Evolutionary conservation across 345 rosid species (phyloP).

Genomic region (Ricinus communis): DNA sequence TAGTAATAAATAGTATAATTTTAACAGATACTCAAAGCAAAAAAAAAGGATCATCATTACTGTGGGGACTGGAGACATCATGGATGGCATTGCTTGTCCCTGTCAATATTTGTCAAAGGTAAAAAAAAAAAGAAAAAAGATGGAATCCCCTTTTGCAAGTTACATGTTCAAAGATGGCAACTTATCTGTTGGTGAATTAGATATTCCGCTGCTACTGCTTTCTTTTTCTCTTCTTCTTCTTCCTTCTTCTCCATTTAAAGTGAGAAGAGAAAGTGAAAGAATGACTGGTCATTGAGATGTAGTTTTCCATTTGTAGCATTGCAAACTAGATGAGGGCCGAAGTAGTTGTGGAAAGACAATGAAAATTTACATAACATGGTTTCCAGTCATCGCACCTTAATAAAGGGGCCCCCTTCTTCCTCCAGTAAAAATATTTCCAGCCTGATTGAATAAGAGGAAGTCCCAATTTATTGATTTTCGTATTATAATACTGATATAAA

Average conservation of each 20-base stretch:
- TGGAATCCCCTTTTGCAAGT: conserved; percentile 6
- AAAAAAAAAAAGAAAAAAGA: background rate
- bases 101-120: background rate
- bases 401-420: too few species aligned
- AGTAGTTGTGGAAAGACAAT: background rate
- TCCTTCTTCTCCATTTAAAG: background rate
- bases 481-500: too few species aligned
- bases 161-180: background rate
- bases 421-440: too few species aligned
- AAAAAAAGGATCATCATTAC: too few species aligned
- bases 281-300: conserved; percentile 5
- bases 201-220: background rate
- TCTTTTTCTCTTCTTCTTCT: background rate
- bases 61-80: too few species aligned
- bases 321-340: background rate
- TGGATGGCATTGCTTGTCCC: background rate
- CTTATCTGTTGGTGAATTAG: background rate
- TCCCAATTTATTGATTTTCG: too few species aligned
- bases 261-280: background rate
- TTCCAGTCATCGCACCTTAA: too few species aligned
- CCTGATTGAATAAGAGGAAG: too few species aligned
- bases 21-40: too few species aligned
- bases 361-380: too few species aligned
- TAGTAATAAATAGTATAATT: too few species aligned
- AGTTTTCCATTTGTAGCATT: conserved; percentile 1